These are phyloP conservation scores for Emergomyces pasteurianus DNA, from an alignment of 2,329 filamentous ascomycete genomes.

Conservation along the genomic window DNA sequence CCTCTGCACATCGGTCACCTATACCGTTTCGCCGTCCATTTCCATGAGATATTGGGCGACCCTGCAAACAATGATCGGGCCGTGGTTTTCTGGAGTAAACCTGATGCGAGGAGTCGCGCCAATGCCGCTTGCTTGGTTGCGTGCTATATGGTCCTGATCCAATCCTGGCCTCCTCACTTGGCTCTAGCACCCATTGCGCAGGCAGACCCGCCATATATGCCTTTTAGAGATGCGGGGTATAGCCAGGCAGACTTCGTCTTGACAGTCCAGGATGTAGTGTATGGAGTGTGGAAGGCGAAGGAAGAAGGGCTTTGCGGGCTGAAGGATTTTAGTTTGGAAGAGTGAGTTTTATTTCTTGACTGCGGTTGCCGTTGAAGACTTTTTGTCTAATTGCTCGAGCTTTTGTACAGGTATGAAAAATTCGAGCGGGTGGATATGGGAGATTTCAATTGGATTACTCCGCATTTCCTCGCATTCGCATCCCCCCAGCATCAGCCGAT, in stretches of 20 bases:
- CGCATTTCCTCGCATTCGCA: constrained; percentile 89
- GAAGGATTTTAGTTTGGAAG: constrained; percentile 88
- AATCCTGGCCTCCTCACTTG: constrained; percentile 93
- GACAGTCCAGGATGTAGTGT: constrained; percentile 93
- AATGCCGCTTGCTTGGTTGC: constrained; percentile 92
- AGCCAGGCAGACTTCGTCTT: constrained; percentile 95
- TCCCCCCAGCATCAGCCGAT: constrained; percentile 78
- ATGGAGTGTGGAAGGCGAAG: constrained; percentile 97
- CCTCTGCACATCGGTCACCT: constrained; percentile 94
- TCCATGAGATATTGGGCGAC: constrained; percentile 88
- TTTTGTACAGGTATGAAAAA: constrained; percentile 58
- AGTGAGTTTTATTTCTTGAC: constrained; percentile 39
- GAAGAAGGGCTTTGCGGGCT: constrained; percentile 85
- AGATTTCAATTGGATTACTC: constrained; percentile 99
- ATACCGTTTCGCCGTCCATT: constrained; percentile 89
- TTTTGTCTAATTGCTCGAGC: background rate
- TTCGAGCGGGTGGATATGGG: constrained; percentile 95
- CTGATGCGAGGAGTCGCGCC: constrained; percentile 74
- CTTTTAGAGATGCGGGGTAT: constrained; percentile 95
- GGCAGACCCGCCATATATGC: constrained; percentile 95
- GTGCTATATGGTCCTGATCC: constrained; percentile 97
- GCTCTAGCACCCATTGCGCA: constrained; percentile 92
- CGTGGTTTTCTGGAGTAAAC: constrained; percentile 91
- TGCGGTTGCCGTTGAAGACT: background rate
- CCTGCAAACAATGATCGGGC: constrained; percentile 80